These are phyloP conservation scores for Rhizopogon vinicolor DNA, from an alignment of 768 basidiomycete genomes.

Conservation along the genomic window DNA sequence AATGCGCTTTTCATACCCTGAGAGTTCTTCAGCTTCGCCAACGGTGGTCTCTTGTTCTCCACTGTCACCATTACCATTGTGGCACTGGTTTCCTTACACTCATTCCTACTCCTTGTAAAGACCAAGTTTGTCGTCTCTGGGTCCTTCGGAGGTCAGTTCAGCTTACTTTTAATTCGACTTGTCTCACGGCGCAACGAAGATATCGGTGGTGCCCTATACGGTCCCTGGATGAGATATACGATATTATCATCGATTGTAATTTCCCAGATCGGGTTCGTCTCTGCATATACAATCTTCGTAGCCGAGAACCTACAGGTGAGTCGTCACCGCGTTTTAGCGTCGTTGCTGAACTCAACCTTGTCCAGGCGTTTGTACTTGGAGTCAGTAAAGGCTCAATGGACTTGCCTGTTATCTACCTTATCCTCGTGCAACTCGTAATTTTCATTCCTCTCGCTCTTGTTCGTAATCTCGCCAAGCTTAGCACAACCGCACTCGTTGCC, in stretches of 20 bases:
- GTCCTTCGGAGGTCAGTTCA: slow-evolving; percentile 78
- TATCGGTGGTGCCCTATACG: slow-evolving; percentile 90
- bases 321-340: background rate
- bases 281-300: slow-evolving; percentile 95
- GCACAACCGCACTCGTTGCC: slow-evolving; percentile 86
- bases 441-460: slow-evolving; percentile 89
- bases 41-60: slow-evolving; percentile 93
- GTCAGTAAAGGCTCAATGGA: slow-evolving; percentile 69
- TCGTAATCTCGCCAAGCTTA: slow-evolving; percentile 92
- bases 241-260: slow-evolving; percentile 85
- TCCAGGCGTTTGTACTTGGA: slow-evolving; percentile 79
- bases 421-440: slow-evolving; percentile 76
- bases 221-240: slow-evolving; percentile 86
- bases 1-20: slow-evolving; percentile 2
- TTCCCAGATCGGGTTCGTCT: slow-evolving; percentile 86
- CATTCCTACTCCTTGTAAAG: slow-evolving; percentile 86
- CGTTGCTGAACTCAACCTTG: slow-evolving; percentile 4
- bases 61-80: slow-evolving; percentile 70
- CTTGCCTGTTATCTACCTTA: slow-evolving; percentile 74
- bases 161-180: background rate
- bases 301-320: slow-evolving; percentile 75
- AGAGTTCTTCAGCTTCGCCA: slow-evolving; percentile 66
- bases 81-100: slow-evolving; percentile 84
- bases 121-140: slow-evolving; percentile 88
- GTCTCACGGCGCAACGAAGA: slow-evolving; percentile 40